Evolutionary conservation across 352 stramenopile species (phyloP).

Genomic region (Phytophthora podocarpi): DNA sequence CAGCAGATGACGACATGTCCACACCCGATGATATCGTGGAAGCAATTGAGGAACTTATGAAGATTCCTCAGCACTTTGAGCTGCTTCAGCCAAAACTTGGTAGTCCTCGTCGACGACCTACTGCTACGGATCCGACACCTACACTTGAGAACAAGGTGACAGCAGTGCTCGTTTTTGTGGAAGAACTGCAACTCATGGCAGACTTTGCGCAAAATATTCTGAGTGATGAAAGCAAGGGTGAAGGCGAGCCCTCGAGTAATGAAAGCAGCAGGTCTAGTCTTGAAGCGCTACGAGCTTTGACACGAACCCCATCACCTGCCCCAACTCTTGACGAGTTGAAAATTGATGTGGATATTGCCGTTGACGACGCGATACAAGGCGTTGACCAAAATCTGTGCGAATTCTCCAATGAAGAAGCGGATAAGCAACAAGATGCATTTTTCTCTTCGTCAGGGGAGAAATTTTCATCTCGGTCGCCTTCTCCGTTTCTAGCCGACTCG

Average conservation of each 20-base stretch:
- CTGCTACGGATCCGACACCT: constrained; percentile 5
- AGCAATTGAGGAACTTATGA: constrained; percentile 47
- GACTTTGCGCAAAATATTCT: constrained; percentile 69
- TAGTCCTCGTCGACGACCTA: constrained; percentile 21
- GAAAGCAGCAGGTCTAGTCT: constrained; percentile 56
- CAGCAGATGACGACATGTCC: background rate
- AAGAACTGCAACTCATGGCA: constrained; percentile 60
- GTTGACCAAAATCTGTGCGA: constrained; percentile 15
- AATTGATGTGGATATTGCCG: constrained; percentile 23
- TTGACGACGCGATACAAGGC: constrained; percentile 6
- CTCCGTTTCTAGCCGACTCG: constrained; percentile 52
- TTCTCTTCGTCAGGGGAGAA: constrained; percentile 1
- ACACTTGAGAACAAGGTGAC: constrained; percentile 42
- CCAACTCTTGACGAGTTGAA: constrained; percentile 25
- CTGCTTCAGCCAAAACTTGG: constrained; percentile 38
- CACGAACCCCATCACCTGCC: constrained; percentile 39
- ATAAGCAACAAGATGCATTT: constrained; percentile 2
- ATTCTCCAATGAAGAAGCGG: constrained; percentile 24
- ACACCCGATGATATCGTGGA: constrained; percentile 30
- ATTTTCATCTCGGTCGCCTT: constrained; percentile 11
- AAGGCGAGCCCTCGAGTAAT: constrained; percentile 30
- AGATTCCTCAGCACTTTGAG: constrained; percentile 47
- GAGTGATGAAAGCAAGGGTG: constrained; percentile 46
- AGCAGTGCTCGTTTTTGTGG: constrained; percentile 53
- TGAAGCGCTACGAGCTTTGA: constrained; percentile 27